Evolutionary conservation across 2,329 filamentous ascomycete genomes (phyloP).

Genomic region (Beauveria brongniartii): DNA sequence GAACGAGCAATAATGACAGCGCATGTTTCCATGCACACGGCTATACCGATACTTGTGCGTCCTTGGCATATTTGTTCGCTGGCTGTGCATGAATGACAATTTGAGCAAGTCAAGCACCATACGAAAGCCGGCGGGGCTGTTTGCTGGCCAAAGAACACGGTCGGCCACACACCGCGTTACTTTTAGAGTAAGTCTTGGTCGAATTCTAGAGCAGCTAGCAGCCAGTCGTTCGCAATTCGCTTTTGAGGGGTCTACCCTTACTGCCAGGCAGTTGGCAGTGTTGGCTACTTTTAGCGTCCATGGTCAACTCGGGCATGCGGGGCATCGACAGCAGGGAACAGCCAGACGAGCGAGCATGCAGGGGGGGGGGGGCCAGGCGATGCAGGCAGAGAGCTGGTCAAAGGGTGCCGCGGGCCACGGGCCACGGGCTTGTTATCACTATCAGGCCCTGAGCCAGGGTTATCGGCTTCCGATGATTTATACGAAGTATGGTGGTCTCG

Average conservation of each 20-base stretch:
- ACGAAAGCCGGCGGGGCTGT: not conserved
- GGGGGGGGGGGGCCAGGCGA: too few species aligned
- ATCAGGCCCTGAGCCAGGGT: not conserved
- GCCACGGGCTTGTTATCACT: too few species aligned
- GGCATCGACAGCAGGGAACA: not conserved
- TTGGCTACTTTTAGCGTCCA: not conserved
- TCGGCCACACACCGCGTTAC: not conserved
- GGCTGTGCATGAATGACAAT: not conserved
- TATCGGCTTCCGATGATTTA: not conserved
- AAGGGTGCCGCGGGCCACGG: not conserved
- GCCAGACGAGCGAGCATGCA: not conserved
- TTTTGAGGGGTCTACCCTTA: too few species aligned
- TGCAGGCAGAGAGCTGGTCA: too few species aligned
- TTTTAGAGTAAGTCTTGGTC: not conserved
- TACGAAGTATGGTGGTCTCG: too few species aligned
- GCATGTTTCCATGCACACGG: not conserved
- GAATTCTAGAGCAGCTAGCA: too few species aligned
- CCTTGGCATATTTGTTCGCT: not conserved
- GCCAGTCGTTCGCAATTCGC: not conserved
- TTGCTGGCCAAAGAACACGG: slow-evolving; percentile 4
- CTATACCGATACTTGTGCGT: not conserved
- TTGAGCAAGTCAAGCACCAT: not conserved
- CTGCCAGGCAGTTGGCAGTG: too few species aligned
- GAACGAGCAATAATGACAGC: not conserved
- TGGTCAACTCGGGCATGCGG: not conserved